phyloP scores from a whole-genome alignment of 2,329 filamentous ascomycete species.

The Penicillium olsonii region DNA sequence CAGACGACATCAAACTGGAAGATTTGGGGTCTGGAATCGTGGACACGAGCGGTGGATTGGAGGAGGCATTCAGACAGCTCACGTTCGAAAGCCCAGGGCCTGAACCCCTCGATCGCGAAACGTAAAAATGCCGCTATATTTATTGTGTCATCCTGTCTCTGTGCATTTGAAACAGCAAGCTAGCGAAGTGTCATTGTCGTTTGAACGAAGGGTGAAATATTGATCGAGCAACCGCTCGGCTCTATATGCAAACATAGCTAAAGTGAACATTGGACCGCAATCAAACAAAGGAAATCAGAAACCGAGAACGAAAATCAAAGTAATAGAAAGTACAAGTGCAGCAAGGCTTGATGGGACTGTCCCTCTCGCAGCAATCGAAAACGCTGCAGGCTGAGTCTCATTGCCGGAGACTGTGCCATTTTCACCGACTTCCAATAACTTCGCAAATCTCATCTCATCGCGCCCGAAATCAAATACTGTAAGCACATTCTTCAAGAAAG shows the following conservation, averaged over 20 bases:
- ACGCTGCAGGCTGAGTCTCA: background rate
- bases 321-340: background rate
- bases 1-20: conserved; percentile 1
- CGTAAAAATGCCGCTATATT: too few relatives aligned
- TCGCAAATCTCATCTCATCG: conserved; percentile 50
- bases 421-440: background rate
- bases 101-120: too few relatives aligned
- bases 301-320: background rate
- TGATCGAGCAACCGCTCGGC: too few relatives aligned
- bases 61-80: conserved; percentile 6
- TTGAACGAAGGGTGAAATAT: too few relatives aligned
- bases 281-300: too few relatives aligned
- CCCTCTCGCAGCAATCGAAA: background rate
- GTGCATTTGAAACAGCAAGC: too few relatives aligned
- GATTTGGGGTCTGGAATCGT: conserved; percentile 10
- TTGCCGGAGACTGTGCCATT: background rate
- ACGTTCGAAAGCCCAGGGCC: background rate
- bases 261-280: too few relatives aligned
- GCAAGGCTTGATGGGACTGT: too few relatives aligned
- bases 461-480: conserved; percentile 54
- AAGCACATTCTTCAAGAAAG: conserved; percentile 54
- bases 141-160: too few relatives aligned
- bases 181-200: too few relatives aligned
- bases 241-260: too few relatives aligned
- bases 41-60: conserved; percentile 1